These are phyloP conservation scores for Fennellomyces sp. DNA, from an alignment of 371 early-diverging fungal species.

Conservation along the genomic window DNA sequence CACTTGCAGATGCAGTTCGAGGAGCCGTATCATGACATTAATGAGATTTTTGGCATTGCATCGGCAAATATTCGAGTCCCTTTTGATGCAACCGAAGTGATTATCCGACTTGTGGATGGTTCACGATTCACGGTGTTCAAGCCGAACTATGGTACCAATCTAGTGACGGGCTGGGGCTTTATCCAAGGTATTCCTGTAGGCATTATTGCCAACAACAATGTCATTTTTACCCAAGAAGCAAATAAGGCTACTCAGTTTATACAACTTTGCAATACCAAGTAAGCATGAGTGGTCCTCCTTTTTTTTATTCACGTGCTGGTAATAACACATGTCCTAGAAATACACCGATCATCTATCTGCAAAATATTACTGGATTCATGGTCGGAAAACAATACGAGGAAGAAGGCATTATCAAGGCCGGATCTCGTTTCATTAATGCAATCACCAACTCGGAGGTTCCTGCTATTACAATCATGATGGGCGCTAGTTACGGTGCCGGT, in stretches of 20 bases:
- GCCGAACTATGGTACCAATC: slow-evolving; percentile 69
- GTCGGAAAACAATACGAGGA: slow-evolving; percentile 79
- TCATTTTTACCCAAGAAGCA: slow-evolving; percentile 71
- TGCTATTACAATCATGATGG: slow-evolving; percentile 77
- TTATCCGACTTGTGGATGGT: slow-evolving; percentile 70
- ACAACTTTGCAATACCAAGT: slow-evolving; percentile 75
- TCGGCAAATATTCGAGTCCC: slow-evolving; percentile 70
- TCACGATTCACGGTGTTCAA: slow-evolving; percentile 69
- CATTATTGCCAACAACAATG: slow-evolving; percentile 76
- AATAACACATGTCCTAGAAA: slow-evolving; percentile 34
- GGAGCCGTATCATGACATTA: slow-evolving; percentile 60
- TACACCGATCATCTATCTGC: slow-evolving; percentile 68
- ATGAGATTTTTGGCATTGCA: slow-evolving; percentile 69
- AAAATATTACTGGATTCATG: slow-evolving; percentile 67
- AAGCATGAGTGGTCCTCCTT: slow-evolving; percentile 1
- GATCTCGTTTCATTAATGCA: slow-evolving; percentile 77
- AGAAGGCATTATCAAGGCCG: slow-evolving; percentile 81
- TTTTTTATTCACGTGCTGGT: neutral
- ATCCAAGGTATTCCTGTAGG: slow-evolving; percentile 75
- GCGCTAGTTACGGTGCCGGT: slow-evolving; percentile 81
- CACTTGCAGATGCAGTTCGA: slow-evolving; percentile 57
- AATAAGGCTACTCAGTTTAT: slow-evolving; percentile 83
- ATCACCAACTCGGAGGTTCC: slow-evolving; percentile 76
- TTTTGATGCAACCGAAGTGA: slow-evolving; percentile 72
- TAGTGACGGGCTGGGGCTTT: slow-evolving; percentile 69